Percentiles rank a stretch among this genome's conserved stretches.
These are phyloP conservation scores for Calocera cornea DNA, from an alignment of 768 basidiomycete species.

Conservation along the genomic window DNA sequence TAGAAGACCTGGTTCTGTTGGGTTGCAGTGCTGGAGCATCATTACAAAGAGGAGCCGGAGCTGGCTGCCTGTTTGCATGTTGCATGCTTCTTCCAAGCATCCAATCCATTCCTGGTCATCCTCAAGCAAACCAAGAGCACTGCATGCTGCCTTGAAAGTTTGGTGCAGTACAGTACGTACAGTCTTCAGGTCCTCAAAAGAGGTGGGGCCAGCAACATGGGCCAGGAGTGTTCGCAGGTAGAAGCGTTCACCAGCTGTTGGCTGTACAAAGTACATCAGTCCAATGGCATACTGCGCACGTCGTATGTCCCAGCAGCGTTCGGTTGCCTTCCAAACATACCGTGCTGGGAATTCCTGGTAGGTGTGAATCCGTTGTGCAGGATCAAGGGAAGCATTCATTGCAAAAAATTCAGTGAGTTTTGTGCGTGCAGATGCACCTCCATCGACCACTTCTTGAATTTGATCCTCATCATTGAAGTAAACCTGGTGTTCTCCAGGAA, in stretches of 20 bases:
- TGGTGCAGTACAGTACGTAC: too few species aligned
- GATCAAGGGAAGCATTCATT: constrained; percentile 13
- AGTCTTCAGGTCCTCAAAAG: too few species aligned
- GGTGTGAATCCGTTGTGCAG: constrained; percentile 14
- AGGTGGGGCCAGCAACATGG: too few species aligned
- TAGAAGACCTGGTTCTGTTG: too few species aligned
- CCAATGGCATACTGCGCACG: constrained; percentile 28
- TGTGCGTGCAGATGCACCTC: too few species aligned
- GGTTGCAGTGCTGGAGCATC: constrained; percentile 24
- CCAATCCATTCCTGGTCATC: too few species aligned
- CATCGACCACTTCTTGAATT: too few species aligned
- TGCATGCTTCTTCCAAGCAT: too few species aligned
- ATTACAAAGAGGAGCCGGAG: constrained; percentile 31
- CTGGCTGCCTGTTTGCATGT: constrained; percentile 28
- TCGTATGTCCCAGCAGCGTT: constrained; percentile 23
- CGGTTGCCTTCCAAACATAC: constrained; percentile 19
- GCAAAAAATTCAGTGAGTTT: constrained; percentile 24
- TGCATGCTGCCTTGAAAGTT: too few species aligned
- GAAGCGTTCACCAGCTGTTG: constrained; percentile 22
- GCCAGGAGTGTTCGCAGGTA: too few species aligned
- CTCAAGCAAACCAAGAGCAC: too few species aligned
- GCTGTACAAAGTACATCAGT: constrained; percentile 29
- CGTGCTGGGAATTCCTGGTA: constrained; percentile 31
- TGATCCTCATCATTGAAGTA: constrained; percentile 26
- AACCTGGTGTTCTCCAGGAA: constrained; percentile 28